Evolutionary conservation across 495 filamentous ascomycete species (phyloP).

Genomic region (Xylaria nigripes): DNA sequence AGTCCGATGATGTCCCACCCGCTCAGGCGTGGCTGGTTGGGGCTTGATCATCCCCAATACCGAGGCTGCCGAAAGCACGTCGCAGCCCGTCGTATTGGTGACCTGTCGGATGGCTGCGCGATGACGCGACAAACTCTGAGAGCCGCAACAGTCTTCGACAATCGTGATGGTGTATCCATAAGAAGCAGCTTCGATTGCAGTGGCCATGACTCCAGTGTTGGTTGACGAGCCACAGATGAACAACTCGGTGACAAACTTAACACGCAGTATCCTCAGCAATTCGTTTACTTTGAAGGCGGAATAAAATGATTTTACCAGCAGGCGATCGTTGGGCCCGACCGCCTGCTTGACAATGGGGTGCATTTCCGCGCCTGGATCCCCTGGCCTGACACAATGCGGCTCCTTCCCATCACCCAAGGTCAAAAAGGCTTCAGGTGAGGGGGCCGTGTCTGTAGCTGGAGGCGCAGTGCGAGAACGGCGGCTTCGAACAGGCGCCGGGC

Average conservation of each 20-base stretch:
- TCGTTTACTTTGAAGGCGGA: constrained; percentile 74
- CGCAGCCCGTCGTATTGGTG: constrained; percentile 64
- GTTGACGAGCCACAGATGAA: constrained; percentile 85
- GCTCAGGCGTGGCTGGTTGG: constrained; percentile 11
- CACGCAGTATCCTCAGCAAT: constrained; percentile 62
- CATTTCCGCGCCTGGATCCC: constrained; percentile 61
- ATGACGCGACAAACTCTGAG: constrained; percentile 62
- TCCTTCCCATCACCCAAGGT: constrained; percentile 32
- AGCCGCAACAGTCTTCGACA: constrained; percentile 85
- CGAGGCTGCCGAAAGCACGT: constrained; percentile 50
- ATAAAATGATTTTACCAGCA: constrained; percentile 75
- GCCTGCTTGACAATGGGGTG: constrained; percentile 48
- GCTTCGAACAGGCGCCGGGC: constrained; percentile 13
- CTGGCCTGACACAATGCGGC: constrained; percentile 51
- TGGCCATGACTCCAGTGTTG: constrained; percentile 86
- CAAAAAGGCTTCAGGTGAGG: constrained; percentile 30
- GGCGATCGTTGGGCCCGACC: constrained; percentile 53
- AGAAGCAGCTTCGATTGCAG: constrained; percentile 79
- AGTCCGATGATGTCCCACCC: constrained; percentile 8
- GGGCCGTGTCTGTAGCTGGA: constrained; percentile 3
- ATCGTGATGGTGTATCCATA: constrained; percentile 80
- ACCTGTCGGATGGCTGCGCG: constrained; percentile 69
- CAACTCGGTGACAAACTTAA: constrained; percentile 78
- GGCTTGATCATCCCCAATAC: constrained; percentile 41
- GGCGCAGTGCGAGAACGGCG: constrained; percentile 15